Evolutionary conservation across 495 filamentous ascomycete species (phyloP).

Genomic region (Achaetomiella virescens): DNA sequence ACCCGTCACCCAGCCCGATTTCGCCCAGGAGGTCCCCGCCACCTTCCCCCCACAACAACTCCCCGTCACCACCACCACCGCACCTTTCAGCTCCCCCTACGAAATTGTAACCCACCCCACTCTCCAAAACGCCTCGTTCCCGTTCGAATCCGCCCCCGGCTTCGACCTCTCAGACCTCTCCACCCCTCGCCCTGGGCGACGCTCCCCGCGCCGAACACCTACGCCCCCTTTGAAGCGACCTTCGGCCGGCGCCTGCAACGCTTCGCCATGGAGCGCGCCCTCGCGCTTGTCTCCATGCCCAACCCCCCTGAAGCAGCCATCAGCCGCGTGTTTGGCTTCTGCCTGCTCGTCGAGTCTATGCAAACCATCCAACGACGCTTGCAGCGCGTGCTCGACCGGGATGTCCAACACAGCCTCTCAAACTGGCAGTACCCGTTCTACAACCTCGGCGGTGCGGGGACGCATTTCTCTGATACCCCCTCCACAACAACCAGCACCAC

Average conservation of each 20-base stretch:
- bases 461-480: conserved; percentile 43
- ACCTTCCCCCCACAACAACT: neutral
- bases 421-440: conserved; percentile 58
- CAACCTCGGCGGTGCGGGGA: conserved; percentile 62
- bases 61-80: neutral
- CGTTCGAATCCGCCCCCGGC: conserved; percentile 20
- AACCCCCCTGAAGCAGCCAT: conserved; percentile 44
- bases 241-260: conserved; percentile 68
- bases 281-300: conserved; percentile 53
- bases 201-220: conserved; percentile 39
- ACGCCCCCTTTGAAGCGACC: conserved; percentile 56
- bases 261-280: conserved; percentile 56
- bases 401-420: conserved; percentile 46
- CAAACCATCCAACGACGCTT: conserved; percentile 46
- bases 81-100: conserved; percentile 13
- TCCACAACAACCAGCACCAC: too few species aligned
- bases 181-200: conserved; percentile 16
- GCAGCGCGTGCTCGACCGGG: conserved; percentile 32
- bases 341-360: conserved; percentile 48
- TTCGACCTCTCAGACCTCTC: conserved; percentile 4
- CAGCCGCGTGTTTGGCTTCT: conserved; percentile 59
- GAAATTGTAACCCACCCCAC: conserved; percentile 33
- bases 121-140: conserved; percentile 33
- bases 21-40: conserved; percentile 1
- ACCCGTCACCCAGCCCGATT: conserved; percentile 6